These are phyloP conservation scores for Ceratopteris richardii DNA, from an alignment of 75 land plant genomes.

Conservation along the genomic window DNA sequence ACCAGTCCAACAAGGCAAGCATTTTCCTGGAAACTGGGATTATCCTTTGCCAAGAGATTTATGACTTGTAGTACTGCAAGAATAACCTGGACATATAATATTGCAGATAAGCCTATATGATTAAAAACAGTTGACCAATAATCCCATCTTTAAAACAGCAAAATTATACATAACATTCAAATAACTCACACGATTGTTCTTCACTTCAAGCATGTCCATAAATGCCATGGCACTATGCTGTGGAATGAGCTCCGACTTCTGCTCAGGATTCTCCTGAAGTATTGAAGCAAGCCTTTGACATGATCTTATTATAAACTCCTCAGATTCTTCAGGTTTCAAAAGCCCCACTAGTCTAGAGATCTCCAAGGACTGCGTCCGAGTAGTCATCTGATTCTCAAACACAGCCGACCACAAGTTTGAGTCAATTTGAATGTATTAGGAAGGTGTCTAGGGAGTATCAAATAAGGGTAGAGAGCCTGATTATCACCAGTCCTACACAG, in stretches of 20 bases:
- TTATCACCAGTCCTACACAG: too few relatives aligned
- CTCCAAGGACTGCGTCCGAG: constrained; percentile 40
- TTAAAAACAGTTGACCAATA: too few relatives aligned
- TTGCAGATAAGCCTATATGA: too few relatives aligned
- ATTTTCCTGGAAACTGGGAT: constrained; percentile 77
- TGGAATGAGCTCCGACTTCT: constrained; percentile 54
- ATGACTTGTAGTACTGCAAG: constrained; percentile 72
- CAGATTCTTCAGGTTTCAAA: constrained; percentile 84
- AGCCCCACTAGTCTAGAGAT: constrained; percentile 71
- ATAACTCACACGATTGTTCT: constrained; percentile 55
- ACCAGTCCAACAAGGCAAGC: constrained; percentile 96
- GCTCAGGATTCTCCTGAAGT: constrained; percentile 79
- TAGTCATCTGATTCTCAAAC: neutral
- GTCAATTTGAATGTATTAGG: neutral
- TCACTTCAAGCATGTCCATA: constrained; percentile 86
- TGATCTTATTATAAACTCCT: constrained; percentile 73
- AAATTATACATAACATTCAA: neutral
- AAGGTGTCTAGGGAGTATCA: too few relatives aligned
- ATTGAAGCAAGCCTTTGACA: constrained; percentile 83
- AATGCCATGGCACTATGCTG: constrained; percentile 90
- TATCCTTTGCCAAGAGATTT: constrained; percentile 85
- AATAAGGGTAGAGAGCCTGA: too few relatives aligned
- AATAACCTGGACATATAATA: constrained; percentile 48
- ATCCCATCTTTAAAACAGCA: neutral
- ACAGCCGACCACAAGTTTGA: too few relatives aligned